phyloP scores from a whole-genome alignment of 352 stramenopile species.

The Aphanomyces cochlioides region DNA sequence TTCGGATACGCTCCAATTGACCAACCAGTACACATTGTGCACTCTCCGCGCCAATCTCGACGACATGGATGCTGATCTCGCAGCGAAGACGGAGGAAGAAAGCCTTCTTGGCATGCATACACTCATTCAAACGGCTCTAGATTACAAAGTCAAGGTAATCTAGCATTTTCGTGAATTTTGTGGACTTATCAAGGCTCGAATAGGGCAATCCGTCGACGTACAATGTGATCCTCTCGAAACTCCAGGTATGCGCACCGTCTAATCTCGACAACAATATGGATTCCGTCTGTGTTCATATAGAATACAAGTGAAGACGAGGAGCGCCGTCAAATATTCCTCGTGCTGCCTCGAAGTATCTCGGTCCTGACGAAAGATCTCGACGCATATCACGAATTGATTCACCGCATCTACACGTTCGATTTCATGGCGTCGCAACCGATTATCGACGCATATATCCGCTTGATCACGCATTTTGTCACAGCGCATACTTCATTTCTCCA shows the following conservation, averaged over 20 bases:
- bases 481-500: constrained; percentile 80
- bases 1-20: constrained; percentile 17
- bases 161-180: neutral
- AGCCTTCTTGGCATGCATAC: constrained; percentile 66
- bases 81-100: constrained; percentile 37
- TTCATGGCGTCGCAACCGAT: constrained; percentile 52
- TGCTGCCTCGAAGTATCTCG: constrained; percentile 72
- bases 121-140: constrained; percentile 83
- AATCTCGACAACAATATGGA: constrained; percentile 1
- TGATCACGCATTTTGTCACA: constrained; percentile 76
- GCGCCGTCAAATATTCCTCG: constrained; percentile 68
- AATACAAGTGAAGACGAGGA: constrained; percentile 39
- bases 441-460: constrained; percentile 62
- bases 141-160: constrained; percentile 67
- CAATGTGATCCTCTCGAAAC: constrained; percentile 64
- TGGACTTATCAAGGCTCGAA: neutral
- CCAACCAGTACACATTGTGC: neutral
- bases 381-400: constrained; percentile 63
- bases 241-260: constrained; percentile 37
- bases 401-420: constrained; percentile 81
- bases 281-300: constrained; percentile 9
- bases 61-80: neutral
- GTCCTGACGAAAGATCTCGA: constrained; percentile 62
- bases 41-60: too few relatives aligned
- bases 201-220: constrained; percentile 80